Evolutionary conservation across 2,329 filamentous ascomycete species (phyloP).

Genomic region (Aureobasidium sp.): DNA sequence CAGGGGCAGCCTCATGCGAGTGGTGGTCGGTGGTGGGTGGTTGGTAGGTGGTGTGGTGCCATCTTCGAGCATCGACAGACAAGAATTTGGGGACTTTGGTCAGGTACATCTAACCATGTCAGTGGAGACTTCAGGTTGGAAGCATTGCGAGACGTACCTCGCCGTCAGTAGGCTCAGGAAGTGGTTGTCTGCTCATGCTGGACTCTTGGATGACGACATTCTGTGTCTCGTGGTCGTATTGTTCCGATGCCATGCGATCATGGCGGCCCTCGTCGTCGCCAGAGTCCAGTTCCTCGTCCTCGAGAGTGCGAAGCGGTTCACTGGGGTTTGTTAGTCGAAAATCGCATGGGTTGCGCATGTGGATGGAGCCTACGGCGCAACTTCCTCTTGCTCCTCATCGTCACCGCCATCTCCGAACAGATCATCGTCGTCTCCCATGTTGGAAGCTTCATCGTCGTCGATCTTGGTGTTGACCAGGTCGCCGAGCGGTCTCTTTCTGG

Average conservation of each 20-base stretch:
- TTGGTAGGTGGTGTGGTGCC: constrained; percentile 57
- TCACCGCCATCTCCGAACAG: constrained; percentile 39
- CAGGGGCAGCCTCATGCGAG: constrained; percentile 35
- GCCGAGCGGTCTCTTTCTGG: constrained; percentile 16
- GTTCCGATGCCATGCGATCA: constrained; percentile 50
- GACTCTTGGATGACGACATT: constrained; percentile 47
- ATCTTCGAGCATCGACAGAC: constrained; percentile 58
- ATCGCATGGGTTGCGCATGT: not conserved
- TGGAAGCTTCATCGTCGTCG: constrained; percentile 21
- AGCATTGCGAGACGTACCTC: constrained; percentile 41
- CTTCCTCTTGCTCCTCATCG: constrained; percentile 19
- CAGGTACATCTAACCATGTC: constrained; percentile 49
- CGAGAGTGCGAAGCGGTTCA: constrained; percentile 37
- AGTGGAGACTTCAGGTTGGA: not conserved
- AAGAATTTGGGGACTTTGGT: constrained; percentile 66
- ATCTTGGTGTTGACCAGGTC: constrained; percentile 13
- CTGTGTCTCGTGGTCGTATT: constrained; percentile 41
- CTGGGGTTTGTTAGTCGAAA: not conserved
- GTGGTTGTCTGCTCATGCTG: constrained; percentile 57
- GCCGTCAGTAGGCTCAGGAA: constrained; percentile 62
- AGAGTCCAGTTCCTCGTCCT: constrained; percentile 55
- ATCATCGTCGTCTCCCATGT: constrained; percentile 33
- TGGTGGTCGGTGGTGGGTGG: constrained; percentile 52
- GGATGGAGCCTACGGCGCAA: constrained; percentile 17
- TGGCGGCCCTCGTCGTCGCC: constrained; percentile 54